Percentiles rank a stretch among this genome's conserved stretches.
Evolutionary conservation across 1,139 yeast species (phyloP).

Genomic region (Magnusiomyces paraingens): DNA sequence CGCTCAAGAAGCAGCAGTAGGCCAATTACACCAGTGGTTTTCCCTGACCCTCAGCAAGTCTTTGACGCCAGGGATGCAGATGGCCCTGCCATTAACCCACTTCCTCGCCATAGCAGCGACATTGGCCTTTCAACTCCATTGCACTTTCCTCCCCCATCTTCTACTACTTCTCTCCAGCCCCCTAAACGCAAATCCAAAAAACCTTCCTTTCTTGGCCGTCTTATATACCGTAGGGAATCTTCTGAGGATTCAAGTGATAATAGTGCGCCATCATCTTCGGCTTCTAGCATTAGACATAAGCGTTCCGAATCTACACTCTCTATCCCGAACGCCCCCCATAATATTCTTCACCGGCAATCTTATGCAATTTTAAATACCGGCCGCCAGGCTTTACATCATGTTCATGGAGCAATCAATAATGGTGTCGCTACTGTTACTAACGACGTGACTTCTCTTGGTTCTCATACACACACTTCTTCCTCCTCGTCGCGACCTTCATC

Average conservation of each 20-base stretch:
- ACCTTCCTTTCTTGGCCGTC: slow-evolving; percentile 23
- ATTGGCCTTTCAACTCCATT: background rate
- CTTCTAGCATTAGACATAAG: slow-evolving; percentile 11
- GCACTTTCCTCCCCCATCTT: background rate
- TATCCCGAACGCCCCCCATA: slow-evolving; percentile 10
- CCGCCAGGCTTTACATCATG: slow-evolving; percentile 12
- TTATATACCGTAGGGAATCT: slow-evolving; percentile 25
- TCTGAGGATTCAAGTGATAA: slow-evolving; percentile 19
- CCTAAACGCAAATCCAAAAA: slow-evolving; percentile 14
- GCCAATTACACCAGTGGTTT: slow-evolving; percentile 11
- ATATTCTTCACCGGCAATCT: slow-evolving; percentile 10
- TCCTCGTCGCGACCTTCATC: background rate
- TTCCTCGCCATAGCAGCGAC: background rate
- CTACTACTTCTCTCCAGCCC: background rate
- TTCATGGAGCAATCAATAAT: background rate
- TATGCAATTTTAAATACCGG: slow-evolving; percentile 11
- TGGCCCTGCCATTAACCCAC: background rate
- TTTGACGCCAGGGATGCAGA: slow-evolving; percentile 12
- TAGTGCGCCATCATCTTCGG: slow-evolving; percentile 3
- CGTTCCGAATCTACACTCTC: slow-evolving; percentile 13
- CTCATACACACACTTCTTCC: background rate
- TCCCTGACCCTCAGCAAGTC: slow-evolving; percentile 16
- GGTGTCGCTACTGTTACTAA: background rate
- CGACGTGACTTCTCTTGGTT: background rate
- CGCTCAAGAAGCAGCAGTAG: background rate